Conservation (phyloP, 768 basidiomycete genomes). For the Ephemerocybe angulata region DNA sequence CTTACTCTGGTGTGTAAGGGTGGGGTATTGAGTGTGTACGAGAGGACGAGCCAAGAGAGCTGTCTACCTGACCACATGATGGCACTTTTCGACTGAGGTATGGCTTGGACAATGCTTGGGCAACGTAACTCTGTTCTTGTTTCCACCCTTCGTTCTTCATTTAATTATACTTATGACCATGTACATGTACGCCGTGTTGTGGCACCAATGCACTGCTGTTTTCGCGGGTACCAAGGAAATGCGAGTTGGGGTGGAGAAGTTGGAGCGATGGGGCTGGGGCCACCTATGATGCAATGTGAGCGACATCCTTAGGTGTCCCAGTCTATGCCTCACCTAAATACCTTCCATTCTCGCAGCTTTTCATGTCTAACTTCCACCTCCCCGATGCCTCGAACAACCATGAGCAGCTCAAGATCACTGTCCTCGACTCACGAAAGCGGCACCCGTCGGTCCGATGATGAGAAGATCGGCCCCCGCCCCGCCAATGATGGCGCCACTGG, state of each 20-base stretch:
- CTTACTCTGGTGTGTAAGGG: constrained; percentile 52
- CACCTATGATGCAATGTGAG: background rate
- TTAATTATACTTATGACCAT: too few species aligned
- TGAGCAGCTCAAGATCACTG: background rate
- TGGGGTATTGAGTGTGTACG: constrained; percentile 47
- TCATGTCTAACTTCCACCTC: background rate
- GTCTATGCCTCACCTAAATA: background rate
- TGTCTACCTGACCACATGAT: constrained; percentile 45
- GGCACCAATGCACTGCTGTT: too few species aligned
- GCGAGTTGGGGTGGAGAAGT: too few species aligned
- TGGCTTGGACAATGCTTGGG: too few species aligned
- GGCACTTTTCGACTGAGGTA: constrained; percentile 15
- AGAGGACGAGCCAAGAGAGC: constrained; percentile 39
- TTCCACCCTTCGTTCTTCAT: background rate
- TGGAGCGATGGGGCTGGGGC: too few species aligned
- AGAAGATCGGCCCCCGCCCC: background rate
- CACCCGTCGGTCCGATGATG: background rate
- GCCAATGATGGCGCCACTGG: background rate
- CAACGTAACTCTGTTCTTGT: too few species aligned
- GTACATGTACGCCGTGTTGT: too few species aligned
- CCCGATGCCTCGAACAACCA: background rate
- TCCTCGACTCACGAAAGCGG: background rate
- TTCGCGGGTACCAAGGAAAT: too few species aligned
- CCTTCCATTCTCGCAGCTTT: background rate
- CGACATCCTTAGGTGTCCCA: background rate